Conservation (phyloP, 345 rosid species). For the rapeseed (Brassica napus) region DNA sequence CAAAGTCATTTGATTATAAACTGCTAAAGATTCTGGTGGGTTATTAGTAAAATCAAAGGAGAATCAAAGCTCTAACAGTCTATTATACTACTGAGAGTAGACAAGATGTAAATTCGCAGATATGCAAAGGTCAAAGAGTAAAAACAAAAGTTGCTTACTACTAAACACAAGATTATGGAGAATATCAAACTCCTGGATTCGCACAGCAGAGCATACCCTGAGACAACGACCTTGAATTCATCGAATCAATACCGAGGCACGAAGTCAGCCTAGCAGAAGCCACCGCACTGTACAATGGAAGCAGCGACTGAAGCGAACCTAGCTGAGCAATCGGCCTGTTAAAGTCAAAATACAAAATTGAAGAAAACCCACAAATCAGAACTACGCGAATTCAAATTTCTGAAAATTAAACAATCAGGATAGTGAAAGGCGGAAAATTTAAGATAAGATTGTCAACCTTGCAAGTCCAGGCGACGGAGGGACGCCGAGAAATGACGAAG, state of each 20-base stretch:
- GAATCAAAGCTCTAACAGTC: not conserved
- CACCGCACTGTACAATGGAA: slow-evolving; percentile 78
- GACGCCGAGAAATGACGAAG: slow-evolving; percentile 45
- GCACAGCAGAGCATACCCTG: slow-evolving; percentile 99
- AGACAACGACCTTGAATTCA: slow-evolving; percentile 78
- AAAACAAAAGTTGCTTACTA: slow-evolving; percentile 58
- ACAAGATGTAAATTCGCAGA: slow-evolving; percentile 10
- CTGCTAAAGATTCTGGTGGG: not conserved
- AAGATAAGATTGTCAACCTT: slow-evolving; percentile 44
- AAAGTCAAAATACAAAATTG: slow-evolving; percentile 26
- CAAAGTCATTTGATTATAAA: not conserved
- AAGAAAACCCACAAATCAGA: not conserved
- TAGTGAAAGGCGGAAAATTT: not conserved
- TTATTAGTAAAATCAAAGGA: not conserved
- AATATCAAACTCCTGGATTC: slow-evolving; percentile 91
- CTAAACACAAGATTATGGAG: slow-evolving; percentile 55
- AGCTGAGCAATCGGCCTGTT: slow-evolving; percentile 62
- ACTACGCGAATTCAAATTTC: not conserved
- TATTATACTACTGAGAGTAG: not conserved
- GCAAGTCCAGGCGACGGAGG: slow-evolving; percentile 50
- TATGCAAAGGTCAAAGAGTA: slow-evolving; percentile 12
- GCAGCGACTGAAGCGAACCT: slow-evolving; percentile 77
- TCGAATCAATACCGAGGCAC: slow-evolving; percentile 80
- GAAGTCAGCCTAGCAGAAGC: slow-evolving; percentile 87
- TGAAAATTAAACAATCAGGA: not conserved